A percentile compares a stretch with the other conserved stretches of the same genome.
Evolutionary conservation across 257 asterid genomes (phyloP).

Genomic region (Solanum corneliomulleri): DNA sequence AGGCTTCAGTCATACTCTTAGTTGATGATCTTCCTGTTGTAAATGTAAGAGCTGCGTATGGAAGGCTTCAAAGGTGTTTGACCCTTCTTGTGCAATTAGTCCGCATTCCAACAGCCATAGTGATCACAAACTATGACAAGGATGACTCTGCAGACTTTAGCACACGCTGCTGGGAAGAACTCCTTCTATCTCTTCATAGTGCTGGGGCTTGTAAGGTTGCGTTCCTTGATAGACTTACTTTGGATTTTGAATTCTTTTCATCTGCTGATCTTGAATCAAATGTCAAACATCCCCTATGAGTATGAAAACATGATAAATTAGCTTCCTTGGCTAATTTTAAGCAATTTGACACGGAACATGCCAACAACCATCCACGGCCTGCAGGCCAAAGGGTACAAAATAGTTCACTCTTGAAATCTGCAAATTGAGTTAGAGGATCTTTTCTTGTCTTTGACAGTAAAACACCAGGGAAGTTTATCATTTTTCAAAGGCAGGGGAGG

Average conservation of each 20-base stretch:
- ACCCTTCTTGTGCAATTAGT: constrained; percentile 76
- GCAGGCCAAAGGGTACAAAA: neutral
- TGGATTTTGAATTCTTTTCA: neutral
- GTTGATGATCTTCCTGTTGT: constrained; percentile 94
- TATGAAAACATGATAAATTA: neutral
- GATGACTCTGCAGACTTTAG: constrained; percentile 56
- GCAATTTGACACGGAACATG: neutral
- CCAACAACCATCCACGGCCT: neutral
- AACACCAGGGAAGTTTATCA: neutral
- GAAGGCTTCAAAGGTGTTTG: constrained; percentile 62
- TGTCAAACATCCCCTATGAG: neutral
- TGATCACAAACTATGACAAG: constrained; percentile 57
- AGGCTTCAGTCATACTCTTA: constrained; percentile 43
- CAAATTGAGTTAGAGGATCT: neutral
- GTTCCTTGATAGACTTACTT: constrained; percentile 8
- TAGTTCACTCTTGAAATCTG: neutral
- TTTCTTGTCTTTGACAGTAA: neutral
- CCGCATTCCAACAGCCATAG: constrained; percentile 71
- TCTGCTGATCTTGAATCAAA: neutral
- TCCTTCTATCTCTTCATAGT: constrained; percentile 61
- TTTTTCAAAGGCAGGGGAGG: neutral
- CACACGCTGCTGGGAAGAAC: constrained; percentile 68
- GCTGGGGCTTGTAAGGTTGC: constrained; percentile 94
- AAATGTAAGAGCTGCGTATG: constrained; percentile 52
- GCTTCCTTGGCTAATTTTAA: neutral